These are phyloP conservation scores for Rutstroemia sp. DNA, from an alignment of 2,329 filamentous ascomycete species.

Conservation along the genomic window DNA sequence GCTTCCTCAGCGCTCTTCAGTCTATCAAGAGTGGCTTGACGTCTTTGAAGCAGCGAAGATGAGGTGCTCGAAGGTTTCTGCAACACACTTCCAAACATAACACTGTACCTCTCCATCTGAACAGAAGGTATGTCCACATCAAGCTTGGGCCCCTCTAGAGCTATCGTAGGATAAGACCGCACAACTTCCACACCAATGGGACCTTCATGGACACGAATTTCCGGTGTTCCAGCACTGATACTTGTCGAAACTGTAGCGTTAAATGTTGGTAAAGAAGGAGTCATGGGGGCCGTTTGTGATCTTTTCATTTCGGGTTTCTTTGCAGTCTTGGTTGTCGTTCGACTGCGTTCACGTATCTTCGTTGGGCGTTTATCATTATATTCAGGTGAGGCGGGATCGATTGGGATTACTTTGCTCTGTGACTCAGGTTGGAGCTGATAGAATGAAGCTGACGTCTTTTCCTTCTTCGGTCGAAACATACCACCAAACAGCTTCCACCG, in stretches of 20 bases:
- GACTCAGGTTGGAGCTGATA: conserved; percentile 27
- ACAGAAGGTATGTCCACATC: conserved; percentile 74
- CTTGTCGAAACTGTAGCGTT: neutral
- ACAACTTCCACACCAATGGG: conserved; percentile 8
- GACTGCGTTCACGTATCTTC: conserved; percentile 15
- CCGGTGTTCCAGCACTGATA: conserved; percentile 10
- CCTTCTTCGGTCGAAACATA: conserved; percentile 37
- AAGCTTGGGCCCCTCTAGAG: conserved; percentile 39
- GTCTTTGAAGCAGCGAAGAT: conserved; percentile 41
- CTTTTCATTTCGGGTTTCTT: conserved; percentile 23
- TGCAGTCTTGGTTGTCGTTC: conserved; percentile 19
- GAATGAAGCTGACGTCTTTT: conserved; percentile 30
- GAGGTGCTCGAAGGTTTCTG: conserved; percentile 30
- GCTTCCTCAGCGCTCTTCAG: conserved; percentile 47
- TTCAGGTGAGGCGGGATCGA: conserved; percentile 6
- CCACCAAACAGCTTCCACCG: conserved; percentile 53
- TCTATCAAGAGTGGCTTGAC: conserved; percentile 52
- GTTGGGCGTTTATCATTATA: conserved; percentile 10
- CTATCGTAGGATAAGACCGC: neutral
- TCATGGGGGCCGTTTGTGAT: conserved; percentile 22
- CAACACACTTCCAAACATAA: conserved; percentile 82
- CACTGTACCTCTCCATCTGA: conserved; percentile 81
- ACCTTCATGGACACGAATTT: conserved; percentile 20
- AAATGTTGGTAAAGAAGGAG: conserved; percentile 14
- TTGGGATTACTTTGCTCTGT: conserved; percentile 4